phyloP scores from a whole-genome alignment of 2,329 filamentous ascomycete species.

The Neophaeococcomyces aloes region DNA sequence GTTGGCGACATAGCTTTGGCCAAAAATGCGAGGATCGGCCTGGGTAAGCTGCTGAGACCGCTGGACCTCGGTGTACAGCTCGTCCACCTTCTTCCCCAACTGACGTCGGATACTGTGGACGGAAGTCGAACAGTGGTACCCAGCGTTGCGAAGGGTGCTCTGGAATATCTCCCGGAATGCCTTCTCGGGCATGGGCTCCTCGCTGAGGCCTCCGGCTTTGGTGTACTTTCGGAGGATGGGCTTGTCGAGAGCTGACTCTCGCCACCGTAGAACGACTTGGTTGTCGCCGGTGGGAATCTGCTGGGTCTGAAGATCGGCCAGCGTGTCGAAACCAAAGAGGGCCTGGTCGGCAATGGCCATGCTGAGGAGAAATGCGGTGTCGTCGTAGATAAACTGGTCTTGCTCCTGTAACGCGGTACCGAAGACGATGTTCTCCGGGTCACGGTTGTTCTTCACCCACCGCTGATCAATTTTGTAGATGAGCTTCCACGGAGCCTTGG shows the following conservation, averaged over 20 bases:
- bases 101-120: conserved; percentile 11
- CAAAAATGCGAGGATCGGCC: conserved; percentile 10
- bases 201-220: conserved; percentile 9
- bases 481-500: conserved; percentile 9
- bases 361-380: conserved; percentile 8
- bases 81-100: conserved; percentile 9
- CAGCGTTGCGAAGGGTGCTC: conserved; percentile 12
- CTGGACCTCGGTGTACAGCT: conserved; percentile 9
- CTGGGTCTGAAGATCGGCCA: conserved; percentile 10
- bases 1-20: conserved; percentile 14
- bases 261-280: conserved; percentile 9
- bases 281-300: conserved; percentile 9
- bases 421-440: conserved; percentile 11
- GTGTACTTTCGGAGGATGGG: conserved; percentile 15
- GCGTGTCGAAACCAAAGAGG: conserved; percentile 10
- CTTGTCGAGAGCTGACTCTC: conserved; percentile 2
- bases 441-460: conserved; percentile 16
- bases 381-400: conserved; percentile 11
- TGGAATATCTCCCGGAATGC: conserved; percentile 10
- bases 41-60: conserved; percentile 13
- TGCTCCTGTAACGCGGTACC: conserved; percentile 7
- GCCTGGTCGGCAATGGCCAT: conserved; percentile 13
- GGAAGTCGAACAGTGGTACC: conserved; percentile 10
- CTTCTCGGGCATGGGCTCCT: conserved; percentile 11
- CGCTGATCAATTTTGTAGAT: conserved; percentile 15